Base-by-base conservation (phyloP, 2,329 filamentous ascomycete species). In the Diaporthe ilicicola region DNA sequence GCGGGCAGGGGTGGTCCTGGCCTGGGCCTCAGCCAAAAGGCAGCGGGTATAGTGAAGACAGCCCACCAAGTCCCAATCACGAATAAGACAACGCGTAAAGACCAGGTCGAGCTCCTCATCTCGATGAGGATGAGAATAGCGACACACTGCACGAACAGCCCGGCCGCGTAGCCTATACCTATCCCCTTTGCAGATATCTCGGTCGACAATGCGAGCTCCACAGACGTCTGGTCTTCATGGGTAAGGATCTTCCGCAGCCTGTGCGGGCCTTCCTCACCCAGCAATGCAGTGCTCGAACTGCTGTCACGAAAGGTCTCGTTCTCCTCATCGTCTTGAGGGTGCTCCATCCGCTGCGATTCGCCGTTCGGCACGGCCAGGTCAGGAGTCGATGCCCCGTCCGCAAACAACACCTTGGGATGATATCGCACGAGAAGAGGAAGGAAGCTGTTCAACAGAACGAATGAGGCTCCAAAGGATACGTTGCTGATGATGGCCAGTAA, bases 401-500 rank as follows among this genome's bases (percentile, higher is more conserved):
- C 73, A 7, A 77, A 77, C 53, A 78, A 75, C 2, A 86, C 72
- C 19, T 84, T 83, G 0, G 93, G 92, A 80, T 98, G 94, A 78
- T 97, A 91, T 56, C 95, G 90, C 70, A 98, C 96, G 12, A 99
- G 87, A 10, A 99, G 85, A 0, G 96, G 96, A 53, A 99, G 84
- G 77, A 98, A 99, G 0, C 95, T 97, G 82, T 99, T 99, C 55
- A 99, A 84, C 15, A 99, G 87, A 3, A 99, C 96, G 80, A 97
- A 98, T 0, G 94, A 97, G 19, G 95, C 94, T 27, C 96, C 96
- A 78, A 98, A 97, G 54, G 94, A 95, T 1, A 94, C 97, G 79
- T 98, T 98, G 44, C 95, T 93, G 62, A 98, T 85, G 74, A 98
- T 94, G 37, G 96, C 95, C 72, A 97, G 86, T 2, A 98, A 74